Conservation (phyloP, 1,284 basidiomycete genomes). For the Coniophora puteana region DNA sequence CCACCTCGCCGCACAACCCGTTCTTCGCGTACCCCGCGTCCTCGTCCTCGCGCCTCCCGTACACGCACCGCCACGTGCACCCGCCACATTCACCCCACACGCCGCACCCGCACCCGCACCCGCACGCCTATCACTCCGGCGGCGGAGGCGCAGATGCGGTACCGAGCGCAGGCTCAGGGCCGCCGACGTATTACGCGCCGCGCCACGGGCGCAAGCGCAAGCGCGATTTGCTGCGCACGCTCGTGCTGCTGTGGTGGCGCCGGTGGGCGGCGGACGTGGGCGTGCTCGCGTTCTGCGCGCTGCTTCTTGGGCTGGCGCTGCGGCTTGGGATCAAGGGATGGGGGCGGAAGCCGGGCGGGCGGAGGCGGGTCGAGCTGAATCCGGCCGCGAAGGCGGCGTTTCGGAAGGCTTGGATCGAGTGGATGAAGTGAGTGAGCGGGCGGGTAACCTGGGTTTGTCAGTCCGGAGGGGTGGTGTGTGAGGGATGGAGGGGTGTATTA, state of each 20-base stretch:
- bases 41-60: conserved; percentile 29
- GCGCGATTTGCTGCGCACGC: conserved; percentile 65
- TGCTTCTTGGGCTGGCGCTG: conserved; percentile 12
- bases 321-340: conserved; percentile 1
- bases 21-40: conserved; percentile 80
- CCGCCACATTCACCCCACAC: no score
- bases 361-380: neutral
- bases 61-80: conserved; percentile 37
- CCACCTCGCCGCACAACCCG: conserved; percentile 66
- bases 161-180: no score
- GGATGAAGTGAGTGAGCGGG: no score
- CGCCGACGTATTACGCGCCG: no score
- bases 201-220: conserved; percentile 64
- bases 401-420: neutral
- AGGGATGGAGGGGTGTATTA: no score
- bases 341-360: neutral
- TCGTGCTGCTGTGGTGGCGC: conserved; percentile 62
- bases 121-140: no score
- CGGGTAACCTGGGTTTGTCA: no score
- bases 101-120: no score
- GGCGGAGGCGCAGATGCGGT: no score
- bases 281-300: conserved; percentile 24
- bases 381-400: no score
- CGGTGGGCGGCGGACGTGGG: conserved; percentile 49
- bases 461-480: no score